These are phyloP conservation scores for Geum urbanum DNA, from an alignment of 306 rosid species.

Conservation along the genomic window DNA sequence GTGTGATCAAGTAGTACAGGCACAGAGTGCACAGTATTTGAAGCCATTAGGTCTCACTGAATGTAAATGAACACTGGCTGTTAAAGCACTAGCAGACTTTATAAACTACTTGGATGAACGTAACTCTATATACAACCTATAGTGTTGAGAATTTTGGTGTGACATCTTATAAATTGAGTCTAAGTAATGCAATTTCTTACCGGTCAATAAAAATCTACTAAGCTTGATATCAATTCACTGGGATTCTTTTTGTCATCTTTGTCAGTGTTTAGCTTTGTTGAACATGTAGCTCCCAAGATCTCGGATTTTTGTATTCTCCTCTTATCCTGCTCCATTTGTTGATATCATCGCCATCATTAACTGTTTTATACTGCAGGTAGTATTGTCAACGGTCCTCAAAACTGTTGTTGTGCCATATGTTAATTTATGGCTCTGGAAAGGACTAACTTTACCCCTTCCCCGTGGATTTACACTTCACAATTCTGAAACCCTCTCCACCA, in stretches of 20 bases:
- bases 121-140: not conserved
- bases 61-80: not conserved
- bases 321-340: conserved; percentile 3
- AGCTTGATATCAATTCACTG: not conserved
- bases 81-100: not conserved
- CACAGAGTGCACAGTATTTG: not conserved
- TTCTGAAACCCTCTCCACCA: conserved; percentile 37
- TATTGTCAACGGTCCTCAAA: conserved; percentile 43
- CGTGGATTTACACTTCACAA: conserved; percentile 49
- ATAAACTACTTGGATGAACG: not conserved
- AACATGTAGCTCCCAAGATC: not conserved
- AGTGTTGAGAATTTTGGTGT: not conserved
- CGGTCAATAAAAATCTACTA: too few species aligned
- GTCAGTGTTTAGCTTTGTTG: not conserved
- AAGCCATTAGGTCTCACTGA: conserved; percentile 2
- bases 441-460: conserved; percentile 56
- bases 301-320: conserved; percentile 3
- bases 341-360: not conserved
- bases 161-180: not conserved
- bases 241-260: not conserved
- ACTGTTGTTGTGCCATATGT: conserved; percentile 44
- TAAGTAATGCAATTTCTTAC: not conserved
- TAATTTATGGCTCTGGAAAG: conserved; percentile 46
- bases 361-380: conserved; percentile 51
- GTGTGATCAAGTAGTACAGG: not conserved